A percentile compares a stretch with the other conserved stretches of the same genome.
Evolutionary conservation across 306 rosid genomes (phyloP).

Genomic region (Cicer cuneatum): DNA sequence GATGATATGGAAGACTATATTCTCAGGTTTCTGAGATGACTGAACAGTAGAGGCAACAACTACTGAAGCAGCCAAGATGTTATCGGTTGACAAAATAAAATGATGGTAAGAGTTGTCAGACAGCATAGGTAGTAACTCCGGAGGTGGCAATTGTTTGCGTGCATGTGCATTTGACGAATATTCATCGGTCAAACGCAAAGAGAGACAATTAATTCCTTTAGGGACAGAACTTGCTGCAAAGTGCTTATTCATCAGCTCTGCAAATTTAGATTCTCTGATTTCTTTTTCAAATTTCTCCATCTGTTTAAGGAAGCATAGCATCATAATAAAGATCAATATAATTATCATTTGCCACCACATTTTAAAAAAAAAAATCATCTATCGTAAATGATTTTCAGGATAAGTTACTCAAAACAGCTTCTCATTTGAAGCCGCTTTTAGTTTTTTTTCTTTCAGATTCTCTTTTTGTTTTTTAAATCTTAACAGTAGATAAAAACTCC

Average conservation of each 20-base stretch:
- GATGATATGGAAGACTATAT: constrained; percentile 93
- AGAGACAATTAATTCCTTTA: constrained; percentile 91
- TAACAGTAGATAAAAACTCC: too few relatives aligned
- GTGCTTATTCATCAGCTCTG: constrained; percentile 95
- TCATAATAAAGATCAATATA: constrained; percentile 34
- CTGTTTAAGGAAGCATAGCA: constrained; percentile 53
- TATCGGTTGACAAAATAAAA: constrained; percentile 90
- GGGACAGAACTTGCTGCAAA: constrained; percentile 97
- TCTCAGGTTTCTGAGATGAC: constrained; percentile 78
- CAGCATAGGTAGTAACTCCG: constrained; percentile 86
- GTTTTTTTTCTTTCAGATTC: too few relatives aligned
- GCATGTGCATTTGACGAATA: constrained; percentile 98
- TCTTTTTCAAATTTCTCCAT: constrained; percentile 96
- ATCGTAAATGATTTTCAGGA: too few relatives aligned
- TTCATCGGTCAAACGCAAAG: constrained; percentile 98
- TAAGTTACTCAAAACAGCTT: too few relatives aligned
- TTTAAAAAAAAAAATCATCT: too few relatives aligned
- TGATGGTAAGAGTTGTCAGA: constrained; percentile 90
- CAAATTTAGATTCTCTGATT: constrained; percentile 76
- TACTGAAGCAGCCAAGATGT: constrained; percentile 97
- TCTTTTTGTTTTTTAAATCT: too few relatives aligned
- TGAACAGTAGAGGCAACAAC: constrained; percentile 93
- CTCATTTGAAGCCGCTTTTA: too few relatives aligned
- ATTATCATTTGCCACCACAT: constrained; percentile 4
- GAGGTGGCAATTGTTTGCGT: constrained; percentile 93